Conservation (phyloP, 73 alveolate genomes). For the Halteria grandinella region DNA sequence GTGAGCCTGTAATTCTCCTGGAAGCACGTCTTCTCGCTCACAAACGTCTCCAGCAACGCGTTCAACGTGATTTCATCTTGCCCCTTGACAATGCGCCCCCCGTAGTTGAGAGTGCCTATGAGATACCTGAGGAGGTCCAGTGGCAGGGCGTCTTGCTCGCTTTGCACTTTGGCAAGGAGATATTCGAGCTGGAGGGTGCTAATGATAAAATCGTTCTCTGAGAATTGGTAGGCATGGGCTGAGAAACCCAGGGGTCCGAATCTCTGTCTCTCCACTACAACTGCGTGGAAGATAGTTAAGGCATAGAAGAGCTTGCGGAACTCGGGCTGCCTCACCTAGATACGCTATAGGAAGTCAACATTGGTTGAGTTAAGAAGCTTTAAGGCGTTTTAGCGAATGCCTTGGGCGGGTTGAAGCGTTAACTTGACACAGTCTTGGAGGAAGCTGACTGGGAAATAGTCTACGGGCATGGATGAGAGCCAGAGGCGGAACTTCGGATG, state of each 20-base stretch:
- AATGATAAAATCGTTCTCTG: constrained; percentile 67
- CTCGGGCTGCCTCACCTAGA: constrained; percentile 18
- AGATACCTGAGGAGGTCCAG: constrained; percentile 56
- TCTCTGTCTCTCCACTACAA: constrained; percentile 94
- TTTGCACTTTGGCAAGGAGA: not conserved
- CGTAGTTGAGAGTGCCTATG: constrained; percentile 67
- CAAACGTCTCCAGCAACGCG: constrained; percentile 48
- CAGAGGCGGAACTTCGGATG: constrained; percentile 62
- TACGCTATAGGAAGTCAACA: constrained; percentile 24
- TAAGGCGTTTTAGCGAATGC: constrained; percentile 58
- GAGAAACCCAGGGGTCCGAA: constrained; percentile 99
- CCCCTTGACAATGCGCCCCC: constrained; percentile 61
- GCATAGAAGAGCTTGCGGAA: constrained; percentile 54
- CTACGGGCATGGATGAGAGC: constrained; percentile 75
- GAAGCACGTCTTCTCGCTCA: constrained; percentile 14
- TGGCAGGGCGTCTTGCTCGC: constrained; percentile 43
- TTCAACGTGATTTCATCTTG: constrained; percentile 60
- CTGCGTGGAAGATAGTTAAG: constrained; percentile 88
- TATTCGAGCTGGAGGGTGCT: constrained; percentile 38
- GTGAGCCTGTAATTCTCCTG: constrained; percentile 20
- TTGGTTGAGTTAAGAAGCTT: constrained; percentile 54
- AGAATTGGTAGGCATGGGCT: constrained; percentile 88
- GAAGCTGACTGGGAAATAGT: constrained; percentile 68
- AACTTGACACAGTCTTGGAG: constrained; percentile 64
- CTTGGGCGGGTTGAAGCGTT: constrained; percentile 64